phyloP scores from a whole-genome alignment of 306 rosid species.

The Cucurbita maxima region DNA sequence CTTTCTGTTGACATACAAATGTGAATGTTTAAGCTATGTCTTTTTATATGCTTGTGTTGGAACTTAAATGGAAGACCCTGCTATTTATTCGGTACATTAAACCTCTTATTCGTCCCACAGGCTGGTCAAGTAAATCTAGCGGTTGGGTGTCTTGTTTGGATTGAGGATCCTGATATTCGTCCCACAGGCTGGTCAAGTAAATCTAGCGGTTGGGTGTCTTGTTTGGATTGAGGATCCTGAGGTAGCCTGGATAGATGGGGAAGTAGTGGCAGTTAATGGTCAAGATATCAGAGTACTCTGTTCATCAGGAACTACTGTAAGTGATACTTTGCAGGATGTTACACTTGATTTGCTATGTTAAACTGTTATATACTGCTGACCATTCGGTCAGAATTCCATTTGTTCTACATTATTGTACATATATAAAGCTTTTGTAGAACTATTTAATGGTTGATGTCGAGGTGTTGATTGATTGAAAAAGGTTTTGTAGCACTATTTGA shows the following conservation, averaged over 20 bases:
- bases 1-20: not conserved
- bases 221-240: slow-evolving; percentile 74
- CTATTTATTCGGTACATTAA: slow-evolving; percentile 5
- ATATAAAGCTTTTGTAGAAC: not conserved
- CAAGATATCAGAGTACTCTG: slow-evolving; percentile 28
- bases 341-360: not conserved
- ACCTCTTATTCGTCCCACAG: slow-evolving; percentile 31
- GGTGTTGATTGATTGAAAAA: not conserved
- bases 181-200: slow-evolving; percentile 48
- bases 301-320: slow-evolving; percentile 49
- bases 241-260: slow-evolving; percentile 72
- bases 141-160: slow-evolving; percentile 62
- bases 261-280: slow-evolving; percentile 36
- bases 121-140: slow-evolving; percentile 30
- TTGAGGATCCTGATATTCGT: slow-evolving; percentile 73
- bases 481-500: not conserved
- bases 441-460: not conserved
- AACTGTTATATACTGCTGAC: not conserved
- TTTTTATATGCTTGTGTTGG: not conserved
- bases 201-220: slow-evolving; percentile 41
- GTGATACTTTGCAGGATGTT: slow-evolving; percentile 11
- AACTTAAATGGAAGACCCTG: not conserved
- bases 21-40: not conserved
- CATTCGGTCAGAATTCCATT: not conserved
- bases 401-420: not conserved